Conservation (phyloP, 2,329 filamentous ascomycete species). For the Aspergillus sp. region DNA sequence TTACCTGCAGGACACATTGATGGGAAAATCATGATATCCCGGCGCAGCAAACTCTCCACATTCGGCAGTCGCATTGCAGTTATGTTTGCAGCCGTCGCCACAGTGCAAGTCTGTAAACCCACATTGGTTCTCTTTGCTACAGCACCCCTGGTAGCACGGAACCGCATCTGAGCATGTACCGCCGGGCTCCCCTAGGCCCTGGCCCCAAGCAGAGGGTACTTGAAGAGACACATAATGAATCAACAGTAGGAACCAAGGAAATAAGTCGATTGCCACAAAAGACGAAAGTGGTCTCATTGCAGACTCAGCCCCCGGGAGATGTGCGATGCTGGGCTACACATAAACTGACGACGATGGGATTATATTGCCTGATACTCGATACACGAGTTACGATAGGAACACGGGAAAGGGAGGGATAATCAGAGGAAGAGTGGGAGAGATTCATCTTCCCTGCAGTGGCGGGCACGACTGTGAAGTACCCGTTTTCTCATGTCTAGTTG, state of each 20-base stretch:
- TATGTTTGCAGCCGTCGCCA: constrained; percentile 8
- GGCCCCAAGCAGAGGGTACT: not conserved
- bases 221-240: not conserved
- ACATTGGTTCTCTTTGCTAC: constrained; percentile 9
- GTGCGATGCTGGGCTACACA: too few relatives aligned
- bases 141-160: constrained; percentile 9
- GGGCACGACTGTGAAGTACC: too few relatives aligned
- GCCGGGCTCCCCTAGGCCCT: constrained; percentile 7
- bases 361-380: too few relatives aligned
- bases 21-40: not conserved
- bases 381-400: too few relatives aligned
- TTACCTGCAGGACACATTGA: constrained; percentile 10
- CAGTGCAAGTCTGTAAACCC: constrained; percentile 5
- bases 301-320: too few relatives aligned
- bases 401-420: too few relatives aligned
- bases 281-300: too few relatives aligned
- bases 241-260: constrained; percentile 2
- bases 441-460: too few relatives aligned
- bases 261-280: too few relatives aligned
- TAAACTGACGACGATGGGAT: too few relatives aligned
- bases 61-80: constrained; percentile 11
- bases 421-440: too few relatives aligned
- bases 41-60: constrained; percentile 1
- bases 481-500: too few relatives aligned
- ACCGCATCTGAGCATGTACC: constrained; percentile 5